A percentile compares a stretch with the other conserved stretches of the same genome.
phyloP scores from a whole-genome alignment of 371 early-diverging fungal genomes.

The Mucor saturninus region DNA sequence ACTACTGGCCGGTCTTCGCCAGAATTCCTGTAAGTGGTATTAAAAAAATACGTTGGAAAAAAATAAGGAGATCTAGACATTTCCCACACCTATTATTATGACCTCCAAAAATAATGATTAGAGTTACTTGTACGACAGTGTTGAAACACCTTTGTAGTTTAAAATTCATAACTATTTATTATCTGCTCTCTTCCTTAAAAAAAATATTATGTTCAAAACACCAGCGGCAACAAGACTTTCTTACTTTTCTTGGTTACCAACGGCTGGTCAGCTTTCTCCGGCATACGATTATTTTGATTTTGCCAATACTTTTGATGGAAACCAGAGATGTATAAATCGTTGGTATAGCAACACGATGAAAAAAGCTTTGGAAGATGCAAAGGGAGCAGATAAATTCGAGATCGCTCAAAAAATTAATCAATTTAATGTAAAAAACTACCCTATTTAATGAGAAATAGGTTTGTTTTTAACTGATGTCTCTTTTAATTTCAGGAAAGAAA shows the following conservation, averaged over 20 bases:
- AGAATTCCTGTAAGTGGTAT: too few relatives aligned
- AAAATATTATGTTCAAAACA: conserved; percentile 16
- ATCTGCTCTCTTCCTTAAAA: conserved; percentile 17
- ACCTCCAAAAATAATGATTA: background rate
- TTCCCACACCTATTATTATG: too few relatives aligned
- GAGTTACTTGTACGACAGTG: conserved; percentile 16
- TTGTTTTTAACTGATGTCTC: conserved; percentile 15
- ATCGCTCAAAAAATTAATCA: conserved; percentile 15
- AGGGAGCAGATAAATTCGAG: conserved; percentile 10
- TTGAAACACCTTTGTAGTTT: conserved; percentile 12
- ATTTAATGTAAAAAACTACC: conserved; percentile 23
- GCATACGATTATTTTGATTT: conserved; percentile 21
- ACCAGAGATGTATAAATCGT: conserved; percentile 16
- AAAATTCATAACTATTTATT: conserved; percentile 13
- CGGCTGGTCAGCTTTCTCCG: conserved; percentile 16
- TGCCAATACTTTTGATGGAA: conserved; percentile 18
- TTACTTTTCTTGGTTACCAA: conserved; percentile 14
- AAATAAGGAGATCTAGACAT: too few relatives aligned
- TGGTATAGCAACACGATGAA: conserved; percentile 15
- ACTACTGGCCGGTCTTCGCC: too few relatives aligned
- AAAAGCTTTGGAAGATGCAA: conserved; percentile 12
- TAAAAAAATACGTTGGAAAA: too few relatives aligned
- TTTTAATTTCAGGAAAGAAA: conserved; percentile 24
- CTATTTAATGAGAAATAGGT: conserved; percentile 11
- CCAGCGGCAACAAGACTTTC: conserved; percentile 10